Evolutionary conservation across 83 land plant species (phyloP).

Genomic region (Picea abies): DNA sequence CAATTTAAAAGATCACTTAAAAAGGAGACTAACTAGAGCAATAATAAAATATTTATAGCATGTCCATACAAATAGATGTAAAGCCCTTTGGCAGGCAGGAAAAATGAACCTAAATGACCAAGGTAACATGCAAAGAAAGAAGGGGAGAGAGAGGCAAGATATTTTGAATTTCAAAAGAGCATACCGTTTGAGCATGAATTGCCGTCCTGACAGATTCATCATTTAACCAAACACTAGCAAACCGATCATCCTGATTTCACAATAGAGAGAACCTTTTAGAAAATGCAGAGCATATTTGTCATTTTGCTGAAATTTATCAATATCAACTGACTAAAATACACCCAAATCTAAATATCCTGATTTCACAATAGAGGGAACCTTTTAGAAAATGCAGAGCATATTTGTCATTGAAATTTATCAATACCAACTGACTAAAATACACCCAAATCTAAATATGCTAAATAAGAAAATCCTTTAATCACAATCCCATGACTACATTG

Average conservation of each 20-base stretch:
- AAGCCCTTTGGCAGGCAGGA: background rate
- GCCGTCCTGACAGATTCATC: slow-evolving; percentile 76
- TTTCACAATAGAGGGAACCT: background rate
- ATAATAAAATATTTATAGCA: background rate
- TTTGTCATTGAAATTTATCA: background rate
- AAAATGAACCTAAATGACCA: background rate
- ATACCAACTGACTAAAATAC: background rate
- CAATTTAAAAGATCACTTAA: background rate
- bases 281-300: background rate
- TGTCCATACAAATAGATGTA: too few species aligned
- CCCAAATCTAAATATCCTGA: slow-evolving; percentile 33
- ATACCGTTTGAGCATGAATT: slow-evolving; percentile 80
- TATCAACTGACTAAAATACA: background rate
- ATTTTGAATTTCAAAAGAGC: slow-evolving; percentile 8
- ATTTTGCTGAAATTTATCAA: background rate
- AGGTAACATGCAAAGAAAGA: background rate
- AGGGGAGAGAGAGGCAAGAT: background rate
- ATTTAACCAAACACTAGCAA: slow-evolving; percentile 79
- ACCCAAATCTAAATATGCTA: background rate
- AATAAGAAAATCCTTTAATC: too few species aligned
- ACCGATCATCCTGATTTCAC: slow-evolving; percentile 55
- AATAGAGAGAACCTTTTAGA: background rate
- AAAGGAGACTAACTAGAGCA: background rate
- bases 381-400: background rate
- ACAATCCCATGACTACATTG: too few species aligned